phyloP scores from a whole-genome alignment of 2,329 filamentous ascomycete genomes.

The Colletotrichum higginsianum region DNA sequence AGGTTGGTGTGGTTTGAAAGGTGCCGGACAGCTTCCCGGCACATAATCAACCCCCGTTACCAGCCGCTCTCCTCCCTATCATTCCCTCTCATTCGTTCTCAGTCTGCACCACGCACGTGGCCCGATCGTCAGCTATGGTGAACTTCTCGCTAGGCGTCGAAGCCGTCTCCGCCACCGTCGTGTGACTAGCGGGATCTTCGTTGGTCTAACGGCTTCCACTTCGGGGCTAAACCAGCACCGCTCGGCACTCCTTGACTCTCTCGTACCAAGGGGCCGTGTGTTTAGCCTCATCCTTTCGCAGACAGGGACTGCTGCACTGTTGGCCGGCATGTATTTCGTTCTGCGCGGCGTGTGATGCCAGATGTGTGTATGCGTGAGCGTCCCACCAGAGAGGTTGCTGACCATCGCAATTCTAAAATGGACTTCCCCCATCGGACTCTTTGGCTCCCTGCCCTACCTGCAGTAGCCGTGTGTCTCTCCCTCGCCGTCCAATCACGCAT shows the following conservation, averaged over 20 bases:
- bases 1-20: neutral
- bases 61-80: neutral
- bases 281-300: slow-evolving; percentile 37
- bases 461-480: slow-evolving; percentile 20
- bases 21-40: neutral
- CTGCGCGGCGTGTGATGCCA: slow-evolving; percentile 5
- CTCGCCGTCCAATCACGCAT: slow-evolving; percentile 26
- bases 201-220: slow-evolving; percentile 39
- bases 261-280: slow-evolving; percentile 37
- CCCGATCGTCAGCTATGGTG: slow-evolving; percentile 32
- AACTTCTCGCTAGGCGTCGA: slow-evolving; percentile 27
- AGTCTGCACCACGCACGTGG: slow-evolving; percentile 21
- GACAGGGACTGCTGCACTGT: slow-evolving; percentile 11
- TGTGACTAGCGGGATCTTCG: slow-evolving; percentile 36
- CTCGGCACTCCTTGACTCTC: slow-evolving; percentile 36
- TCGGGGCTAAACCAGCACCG: slow-evolving; percentile 36
- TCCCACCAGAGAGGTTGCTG: slow-evolving; percentile 21
- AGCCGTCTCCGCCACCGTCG: slow-evolving; percentile 19
- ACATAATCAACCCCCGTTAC: neutral
- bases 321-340: slow-evolving; percentile 5
- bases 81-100: too few relatives aligned
- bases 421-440: slow-evolving; percentile 42
- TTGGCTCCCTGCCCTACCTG: neutral
- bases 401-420: slow-evolving; percentile 38
- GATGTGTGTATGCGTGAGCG: neutral